Evolutionary conservation across 106 monocot genomes (phyloP), one percentile per base, ranked within the genome.

Genomic region (Dioscorea dumetorum): DNA sequence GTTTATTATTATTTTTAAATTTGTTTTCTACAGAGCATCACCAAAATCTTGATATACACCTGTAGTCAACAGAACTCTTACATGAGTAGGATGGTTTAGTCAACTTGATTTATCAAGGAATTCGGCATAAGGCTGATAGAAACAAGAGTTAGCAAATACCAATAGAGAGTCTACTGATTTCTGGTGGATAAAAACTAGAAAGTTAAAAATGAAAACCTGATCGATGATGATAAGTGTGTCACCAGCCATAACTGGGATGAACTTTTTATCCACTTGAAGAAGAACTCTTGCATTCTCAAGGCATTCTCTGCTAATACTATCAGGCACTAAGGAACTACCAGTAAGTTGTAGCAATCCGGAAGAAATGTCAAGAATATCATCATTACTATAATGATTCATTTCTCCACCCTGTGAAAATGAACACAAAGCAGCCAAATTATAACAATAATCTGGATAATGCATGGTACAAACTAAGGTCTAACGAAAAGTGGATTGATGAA

Each of bases 211-310:
- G 15, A 31, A 64, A n/a, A 99, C 97, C 97, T 99, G 97, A 73
- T 99, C 97, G 51, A 99, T 62, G 75, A 87, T 72, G 57, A 82
- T 52, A 28, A 99, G 82, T 15, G 67, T 71, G 58, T 78, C 84
- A 62, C 76, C 67, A 57, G 93, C 92, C 52, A 93, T 70, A 53
- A 90, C 84, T 20, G 90, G 97, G 80, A 99, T 99, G 68, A 90
- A 92, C 74, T 99, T 99, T 73, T 59, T 82, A 79, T 99, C 97
- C 67, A 99, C 33, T 63, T 99, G 97, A 34, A 70, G 76, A 50
- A 99, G 81, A 68, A 99, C 97, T 49, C 64, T 87, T 32, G 90
- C 90, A 81, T 90, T 69, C 67, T 83, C 64, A 28, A 99, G 77
- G 66, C 75, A 81, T 33, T 79, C 85, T 57, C 72, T 87, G 49